These are phyloP conservation scores for Hypoxylon intermedium DNA, from an alignment of 495 filamentous ascomycete species.

Conservation along the genomic window DNA sequence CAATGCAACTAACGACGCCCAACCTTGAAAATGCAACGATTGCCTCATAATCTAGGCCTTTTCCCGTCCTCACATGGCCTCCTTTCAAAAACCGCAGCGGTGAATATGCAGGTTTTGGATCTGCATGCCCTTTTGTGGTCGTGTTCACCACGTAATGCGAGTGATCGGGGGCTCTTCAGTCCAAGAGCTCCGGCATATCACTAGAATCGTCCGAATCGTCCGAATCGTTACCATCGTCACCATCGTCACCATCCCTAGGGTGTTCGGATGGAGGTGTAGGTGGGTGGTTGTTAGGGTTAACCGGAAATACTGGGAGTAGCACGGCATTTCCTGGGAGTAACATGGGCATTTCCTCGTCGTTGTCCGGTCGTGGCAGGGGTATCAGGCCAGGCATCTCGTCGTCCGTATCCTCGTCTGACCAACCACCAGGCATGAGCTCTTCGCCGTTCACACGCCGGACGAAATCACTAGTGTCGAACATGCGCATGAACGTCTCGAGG, in stretches of 20 bases:
- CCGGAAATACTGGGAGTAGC: no score
- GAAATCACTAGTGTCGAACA: slow-evolving; percentile 6
- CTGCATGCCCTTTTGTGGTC: no score
- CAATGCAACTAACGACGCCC: neutral
- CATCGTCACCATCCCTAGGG: neutral
- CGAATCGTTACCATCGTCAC: no score
- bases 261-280: neutral
- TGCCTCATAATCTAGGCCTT: slow-evolving; percentile 22
- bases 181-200: no score
- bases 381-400: slow-evolving; percentile 28
- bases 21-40: slow-evolving; percentile 6
- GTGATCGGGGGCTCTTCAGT: no score
- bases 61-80: slow-evolving; percentile 12
- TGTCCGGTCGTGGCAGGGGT: neutral
- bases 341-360: neutral
- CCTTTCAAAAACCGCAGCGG: slow-evolving; percentile 17
- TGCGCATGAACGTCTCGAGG: slow-evolving; percentile 23
- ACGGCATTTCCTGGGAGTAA: slow-evolving; percentile 3
- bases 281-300: neutral
- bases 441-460: neutral
- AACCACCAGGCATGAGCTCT: slow-evolving; percentile 12
- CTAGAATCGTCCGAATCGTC: no score
- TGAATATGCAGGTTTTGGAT: no score
- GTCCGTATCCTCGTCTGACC: slow-evolving; percentile 21
- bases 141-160: no score